Evolutionary conservation across 768 basidiomycete species (phyloP).

Genomic region (Kwoniella dendrophila): DNA sequence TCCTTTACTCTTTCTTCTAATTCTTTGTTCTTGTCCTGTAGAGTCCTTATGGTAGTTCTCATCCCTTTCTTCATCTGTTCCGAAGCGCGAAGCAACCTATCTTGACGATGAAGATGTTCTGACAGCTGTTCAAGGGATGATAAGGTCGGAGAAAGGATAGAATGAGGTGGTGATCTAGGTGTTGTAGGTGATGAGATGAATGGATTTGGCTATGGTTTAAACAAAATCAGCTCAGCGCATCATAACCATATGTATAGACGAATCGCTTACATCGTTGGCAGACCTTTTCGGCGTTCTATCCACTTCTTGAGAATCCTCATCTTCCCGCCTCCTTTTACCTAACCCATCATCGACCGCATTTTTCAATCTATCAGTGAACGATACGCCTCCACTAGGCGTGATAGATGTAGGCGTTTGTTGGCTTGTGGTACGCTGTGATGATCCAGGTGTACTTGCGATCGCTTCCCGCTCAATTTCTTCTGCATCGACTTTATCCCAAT

Average conservation of each 20-base stretch:
- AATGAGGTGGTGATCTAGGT: slow-evolving; percentile 26
- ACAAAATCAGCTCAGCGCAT: neutral
- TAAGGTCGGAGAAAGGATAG: slow-evolving; percentile 27
- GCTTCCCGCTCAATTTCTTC: slow-evolving; percentile 44
- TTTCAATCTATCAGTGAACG: slow-evolving; percentile 26
- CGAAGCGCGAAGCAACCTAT: slow-evolving; percentile 38
- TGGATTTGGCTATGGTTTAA: slow-evolving; percentile 5
- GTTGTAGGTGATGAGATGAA: slow-evolving; percentile 15
- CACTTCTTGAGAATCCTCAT: slow-evolving; percentile 3
- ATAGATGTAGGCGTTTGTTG: slow-evolving; percentile 11
- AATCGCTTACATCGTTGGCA: slow-evolving; percentile 1
- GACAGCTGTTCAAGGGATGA: slow-evolving; percentile 30
- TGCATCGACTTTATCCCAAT: slow-evolving; percentile 46
- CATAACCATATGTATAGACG: neutral
- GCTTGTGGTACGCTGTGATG: slow-evolving; percentile 25
- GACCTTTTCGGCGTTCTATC: slow-evolving; percentile 29
- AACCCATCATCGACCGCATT: slow-evolving; percentile 24
- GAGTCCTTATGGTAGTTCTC: slow-evolving; percentile 32
- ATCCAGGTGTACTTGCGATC: slow-evolving; percentile 35
- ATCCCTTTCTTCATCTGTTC: slow-evolving; percentile 45
- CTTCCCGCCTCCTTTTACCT: slow-evolving; percentile 32
- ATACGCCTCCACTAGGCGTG: neutral
- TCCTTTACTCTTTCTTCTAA: slow-evolving; percentile 27
- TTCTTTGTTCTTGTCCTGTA: slow-evolving; percentile 35
- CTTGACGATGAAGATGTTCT: slow-evolving; percentile 42